Evolutionary conservation across 352 stramenopile species (phyloP), one percentile per base, ranked within the genome.

Genomic region (Salisapilia sapeloensis): DNA sequence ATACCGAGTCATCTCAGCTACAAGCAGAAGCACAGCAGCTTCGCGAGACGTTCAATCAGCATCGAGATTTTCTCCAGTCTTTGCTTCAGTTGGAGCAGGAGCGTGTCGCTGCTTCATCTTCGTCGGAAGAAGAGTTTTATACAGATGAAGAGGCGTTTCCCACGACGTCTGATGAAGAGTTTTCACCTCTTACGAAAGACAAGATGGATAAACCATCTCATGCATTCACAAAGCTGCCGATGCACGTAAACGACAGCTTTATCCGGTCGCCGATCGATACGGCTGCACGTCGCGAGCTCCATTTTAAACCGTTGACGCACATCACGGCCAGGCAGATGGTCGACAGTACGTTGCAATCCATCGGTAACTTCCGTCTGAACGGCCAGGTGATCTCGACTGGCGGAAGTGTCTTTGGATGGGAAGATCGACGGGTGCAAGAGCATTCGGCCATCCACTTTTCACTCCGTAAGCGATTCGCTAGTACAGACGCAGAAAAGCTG

Each of bases 371-470:
- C 40, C 56, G 56, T 1, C 34, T 83, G 6, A 72, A 52, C 33
- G 63, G 67, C 2, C 48, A 35, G 2, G 40, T 58, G 0, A 46
- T 83, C 14, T 70, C 42, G 8, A 63, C 58, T 0, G 63, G 67
- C 15, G 63, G 46, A 6, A 53, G 42, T 11, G 48, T 83, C 20
- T 45, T 83, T 24, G 67, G 67, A 4, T 83, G 67, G 67, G 51
- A 80, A 31, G 67, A 83, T 42, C 66, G 65, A 23, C 56, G 67
- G 0, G 33, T 78, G 15, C 33, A 71, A 18, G 61, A 78, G 20
- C 51, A 42, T 12, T 60, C 63, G 7, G 51, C 40, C 4, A 48
- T 80, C 33, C 72, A 71, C 16, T 83, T 83, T 29, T 78, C 67
- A 20, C 39, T 83, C 19, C 53, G 63, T 33, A 83, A 83, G 40